Percentiles rank a stretch among this genome's conserved stretches.
Evolutionary conservation across 495 filamentous ascomycete genomes (phyloP).

Genomic region (Haplographium delicatum): DNA sequence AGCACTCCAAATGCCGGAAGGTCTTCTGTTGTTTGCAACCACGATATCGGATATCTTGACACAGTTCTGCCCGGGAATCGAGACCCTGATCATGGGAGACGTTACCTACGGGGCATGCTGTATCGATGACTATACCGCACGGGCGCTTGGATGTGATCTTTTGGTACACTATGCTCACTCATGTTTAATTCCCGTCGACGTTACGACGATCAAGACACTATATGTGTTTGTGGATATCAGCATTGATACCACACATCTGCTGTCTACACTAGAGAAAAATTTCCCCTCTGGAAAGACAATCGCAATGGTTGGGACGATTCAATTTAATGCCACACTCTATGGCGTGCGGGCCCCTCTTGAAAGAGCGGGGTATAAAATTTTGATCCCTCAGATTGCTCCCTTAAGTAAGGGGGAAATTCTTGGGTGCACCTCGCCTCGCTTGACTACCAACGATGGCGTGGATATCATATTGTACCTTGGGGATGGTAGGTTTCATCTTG

Average conservation of each 20-base stretch:
- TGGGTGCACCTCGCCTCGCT: slow-evolving; percentile 84
- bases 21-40: slow-evolving; percentile 90
- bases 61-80: slow-evolving; percentile 83
- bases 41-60: slow-evolving; percentile 97
- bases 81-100: slow-evolving; percentile 97
- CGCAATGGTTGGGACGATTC: slow-evolving; percentile 93
- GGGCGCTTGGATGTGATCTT: slow-evolving; percentile 89
- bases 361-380: slow-evolving; percentile 69
- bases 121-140: slow-evolving; percentile 96
- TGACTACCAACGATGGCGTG: slow-evolving; percentile 48
- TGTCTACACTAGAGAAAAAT: slow-evolving; percentile 84
- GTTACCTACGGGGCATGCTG: slow-evolving; percentile 99
- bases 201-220: slow-evolving; percentile 89
- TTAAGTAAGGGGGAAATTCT: slow-evolving; percentile 91
- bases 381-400: slow-evolving; percentile 90
- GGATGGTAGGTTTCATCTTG: slow-evolving; percentile 94
- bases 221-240: slow-evolving; percentile 98
- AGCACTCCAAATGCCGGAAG: slow-evolving; percentile 94
- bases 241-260: slow-evolving; percentile 83
- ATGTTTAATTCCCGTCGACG: slow-evolving; percentile 91
- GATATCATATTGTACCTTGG: slow-evolving; percentile 90
- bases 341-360: slow-evolving; percentile 70
- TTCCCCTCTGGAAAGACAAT: slow-evolving; percentile 79
- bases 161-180: slow-evolving; percentile 96
- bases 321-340: slow-evolving; percentile 97